Base-by-base conservation (phyloP, 352 stramenopile genomes). In the Phytopythium boreale region DNA sequence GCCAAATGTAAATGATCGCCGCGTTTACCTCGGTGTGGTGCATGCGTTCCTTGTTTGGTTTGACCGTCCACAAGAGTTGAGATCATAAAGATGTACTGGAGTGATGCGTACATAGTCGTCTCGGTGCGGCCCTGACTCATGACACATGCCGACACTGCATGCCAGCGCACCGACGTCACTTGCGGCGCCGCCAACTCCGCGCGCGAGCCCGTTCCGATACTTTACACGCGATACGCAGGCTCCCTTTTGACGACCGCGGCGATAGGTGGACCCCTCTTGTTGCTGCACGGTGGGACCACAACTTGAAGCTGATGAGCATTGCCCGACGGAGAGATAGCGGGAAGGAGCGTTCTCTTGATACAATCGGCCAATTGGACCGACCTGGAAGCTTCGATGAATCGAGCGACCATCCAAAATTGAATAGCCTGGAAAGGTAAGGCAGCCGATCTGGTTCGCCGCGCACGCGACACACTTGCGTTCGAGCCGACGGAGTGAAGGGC, bases 221-320 rank as follows among this genome's bases (percentile, higher is more conserved):
- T 46, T 46, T 46, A 46, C 39, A 46, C 39, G 5, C 15, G n/a
- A n/a, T n/a, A n/a, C n/a, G n/a, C n/a, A n/a, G n/a, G n/a, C n/a
- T n/a, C n/a, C n/a, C n/a, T n/a, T n/a, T n/a, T n/a, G n/a, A n/a
- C 12, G 39, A 11, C 39, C 15, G 39, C 15, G 2, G 10, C 36
- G 0, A 17, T 12, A 46, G 39, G 39, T n/a, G 39, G 39, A 46
- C 39, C 14, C 39, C 14, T 9, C 14, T 46, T 46, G 39, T 17
- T 46, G 39, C 39, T 19, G 39, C 39, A 46, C 8, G 39, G 46
- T 53, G 46, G 46, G 46, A 53, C 19, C 19, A 14, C 46, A 20
- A 53, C 20, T 53, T 53, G 46, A 53, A 53, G 46, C 46, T 53
- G n/a, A n/a, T n/a, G n/a, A n/a, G n/a, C n/a, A 19, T 29, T 10